Evolutionary conservation across 2,329 filamentous ascomycete species (phyloP), one percentile per base, ranked within the genome.

Genomic region (Ophiostoma himal-ulmi): DNA sequence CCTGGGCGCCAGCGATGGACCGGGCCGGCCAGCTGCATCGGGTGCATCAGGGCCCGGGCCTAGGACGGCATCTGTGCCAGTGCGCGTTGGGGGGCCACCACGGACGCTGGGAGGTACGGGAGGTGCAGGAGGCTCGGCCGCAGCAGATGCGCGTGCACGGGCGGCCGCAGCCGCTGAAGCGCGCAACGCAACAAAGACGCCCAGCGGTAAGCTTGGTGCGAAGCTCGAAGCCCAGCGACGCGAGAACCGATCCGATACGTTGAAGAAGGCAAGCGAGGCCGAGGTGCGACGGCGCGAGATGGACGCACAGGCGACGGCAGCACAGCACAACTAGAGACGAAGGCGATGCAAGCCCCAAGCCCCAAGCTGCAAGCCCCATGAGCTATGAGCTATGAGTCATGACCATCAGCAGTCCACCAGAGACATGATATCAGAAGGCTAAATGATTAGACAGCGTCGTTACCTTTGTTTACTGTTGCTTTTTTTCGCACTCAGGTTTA

Each of bases 151-250:
- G 44, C 85, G 89, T 71, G 84, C 83, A 70, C 91, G 88, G 72
- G 94, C 94, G 4, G 93, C 92, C 0, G 86, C 88, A 74, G 94
- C 93, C 69, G 94, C 94, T 72, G 91, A 96, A 69, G 68, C 60
- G 57, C 71, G 71, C 44, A 78, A 83, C 66, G 81, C 79, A 4
- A 71, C 74, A 71, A 88, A 82, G 79, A 81, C 81, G 79, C 81
- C 81, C 66, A 87, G 88, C 75, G 89, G 91, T 20, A 94, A 93
- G 77, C 83, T 96, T 14, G 85, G 86, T 44, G 81, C 83, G 41
- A 89, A 93, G 77, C 82, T 97, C 17, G 86, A 89, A 70, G 89
- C 88, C 48, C 91, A 96, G 80, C 91, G 91, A n/a, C 88, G 87
- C 75, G 88, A 92, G 81, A 93, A 90, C 10, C 85, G 88, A 69